Conservation (phyloP, 106 monocot genomes). For the Dendrobium chrysotoxum region DNA sequence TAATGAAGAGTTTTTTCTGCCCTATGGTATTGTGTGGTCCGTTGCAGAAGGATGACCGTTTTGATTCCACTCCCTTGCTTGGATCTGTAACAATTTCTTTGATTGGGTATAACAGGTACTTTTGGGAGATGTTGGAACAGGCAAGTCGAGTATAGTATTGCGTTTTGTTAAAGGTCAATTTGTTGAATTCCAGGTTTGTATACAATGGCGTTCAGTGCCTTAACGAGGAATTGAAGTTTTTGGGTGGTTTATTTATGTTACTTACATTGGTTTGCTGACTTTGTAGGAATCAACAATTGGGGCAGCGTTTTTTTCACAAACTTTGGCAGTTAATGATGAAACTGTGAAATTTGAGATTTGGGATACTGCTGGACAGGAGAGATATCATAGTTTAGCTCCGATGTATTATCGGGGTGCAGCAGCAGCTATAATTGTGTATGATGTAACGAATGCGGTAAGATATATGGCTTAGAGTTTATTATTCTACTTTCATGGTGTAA, state of each 20-base stretch:
- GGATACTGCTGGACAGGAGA: constrained; percentile 98
- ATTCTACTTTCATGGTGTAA: not conserved
- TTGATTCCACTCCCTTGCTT: not conserved
- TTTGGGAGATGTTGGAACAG: constrained; percentile 86
- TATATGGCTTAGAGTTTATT: not conserved
- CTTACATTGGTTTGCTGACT: not conserved
- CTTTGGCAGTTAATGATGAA: constrained; percentile 58
- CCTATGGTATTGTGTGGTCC: not conserved
- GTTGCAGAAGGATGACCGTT: not conserved
- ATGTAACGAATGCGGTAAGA: constrained; percentile 79
- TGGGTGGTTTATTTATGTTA: not conserved
- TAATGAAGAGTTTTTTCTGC: not conserved
- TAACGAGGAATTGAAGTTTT: not conserved
- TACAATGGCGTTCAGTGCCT: too few species aligned
- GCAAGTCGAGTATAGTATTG: constrained; percentile 85
- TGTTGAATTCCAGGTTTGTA: constrained; percentile 81
- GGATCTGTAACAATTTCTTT: not conserved
- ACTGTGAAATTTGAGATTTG: constrained; percentile 94
- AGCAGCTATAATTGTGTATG: constrained; percentile 89
- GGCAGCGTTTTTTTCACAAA: constrained; percentile 82
- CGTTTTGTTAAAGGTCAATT: constrained; percentile 95
- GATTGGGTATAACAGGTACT: constrained; percentile 52
- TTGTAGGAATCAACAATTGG: constrained; percentile 91
- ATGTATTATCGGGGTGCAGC: constrained; percentile 98
- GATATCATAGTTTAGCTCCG: constrained; percentile 94